These are phyloP conservation scores for Penicillium sp. DNA, from an alignment of 2,329 filamentous ascomycete species.

Conservation along the genomic window DNA sequence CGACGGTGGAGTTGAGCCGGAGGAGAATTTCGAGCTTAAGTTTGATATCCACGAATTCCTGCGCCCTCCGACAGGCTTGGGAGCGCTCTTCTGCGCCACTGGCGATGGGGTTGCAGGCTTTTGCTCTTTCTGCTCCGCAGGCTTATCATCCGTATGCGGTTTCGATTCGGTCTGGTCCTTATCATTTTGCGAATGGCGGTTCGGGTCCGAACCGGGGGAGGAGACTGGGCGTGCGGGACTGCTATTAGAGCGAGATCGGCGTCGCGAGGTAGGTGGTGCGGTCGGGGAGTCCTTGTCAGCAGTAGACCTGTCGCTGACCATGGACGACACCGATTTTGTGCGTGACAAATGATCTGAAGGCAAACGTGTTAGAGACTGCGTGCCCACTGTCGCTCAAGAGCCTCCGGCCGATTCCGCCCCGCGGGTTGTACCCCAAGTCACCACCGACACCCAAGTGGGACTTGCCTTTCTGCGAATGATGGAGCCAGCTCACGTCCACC, in stretches of 20 bases:
- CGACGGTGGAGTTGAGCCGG: conserved; percentile 45
- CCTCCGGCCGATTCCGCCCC: neutral
- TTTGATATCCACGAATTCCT: conserved; percentile 88
- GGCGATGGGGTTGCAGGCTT: conserved; percentile 22
- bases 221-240: conserved; percentile 20
- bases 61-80: conserved; percentile 49
- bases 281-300: conserved; percentile 22
- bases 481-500: conserved; percentile 88
- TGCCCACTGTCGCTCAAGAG: conserved; percentile 1
- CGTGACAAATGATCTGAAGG: conserved; percentile 35
- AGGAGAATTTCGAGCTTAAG: conserved; percentile 88
- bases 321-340: conserved; percentile 37
- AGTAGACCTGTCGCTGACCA: conserved; percentile 28
- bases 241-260: conserved; percentile 24
- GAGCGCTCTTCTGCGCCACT: conserved; percentile 25
- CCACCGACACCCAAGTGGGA: conserved; percentile 9
- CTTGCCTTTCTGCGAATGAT: conserved; percentile 78
- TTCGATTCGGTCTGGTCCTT: conserved; percentile 19
- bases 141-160: conserved; percentile 18
- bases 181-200: conserved; percentile 18
- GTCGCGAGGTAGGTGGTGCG: conserved; percentile 20
- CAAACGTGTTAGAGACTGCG: conserved; percentile 13
- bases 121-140: conserved; percentile 22
- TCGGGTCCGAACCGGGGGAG: conserved; percentile 11
- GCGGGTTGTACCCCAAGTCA: conserved; percentile 1